phyloP scores from a whole-genome alignment of 257 asterid genomes.

The Nicotiana noctiflora region DNA sequence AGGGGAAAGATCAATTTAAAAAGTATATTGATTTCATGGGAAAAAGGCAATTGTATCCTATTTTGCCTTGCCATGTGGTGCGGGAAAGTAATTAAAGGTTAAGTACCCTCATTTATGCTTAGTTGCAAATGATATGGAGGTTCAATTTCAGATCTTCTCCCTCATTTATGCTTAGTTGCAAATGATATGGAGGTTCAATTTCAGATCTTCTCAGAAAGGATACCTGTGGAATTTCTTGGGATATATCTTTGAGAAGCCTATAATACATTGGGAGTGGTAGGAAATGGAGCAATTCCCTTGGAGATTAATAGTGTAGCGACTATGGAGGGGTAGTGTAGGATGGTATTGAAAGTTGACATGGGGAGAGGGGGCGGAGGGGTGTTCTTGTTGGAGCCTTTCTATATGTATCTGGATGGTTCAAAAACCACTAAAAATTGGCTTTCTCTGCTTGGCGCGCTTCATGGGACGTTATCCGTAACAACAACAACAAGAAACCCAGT shows the following conservation, averaged over 20 bases:
- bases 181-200: not conserved
- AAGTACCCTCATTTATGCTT: too few species aligned
- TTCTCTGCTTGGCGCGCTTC: not conserved
- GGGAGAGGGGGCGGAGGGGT: not conserved
- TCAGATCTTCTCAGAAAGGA: not conserved
- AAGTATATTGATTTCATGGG: not conserved
- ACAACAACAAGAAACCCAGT: too few species aligned
- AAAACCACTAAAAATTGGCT: not conserved
- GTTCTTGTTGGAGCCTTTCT: not conserved
- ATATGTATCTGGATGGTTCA: not conserved
- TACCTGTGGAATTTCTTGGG: not conserved
- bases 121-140: too few species aligned
- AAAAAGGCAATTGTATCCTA: not conserved
- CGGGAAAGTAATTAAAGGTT: not conserved
- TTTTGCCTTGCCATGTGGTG: not conserved
- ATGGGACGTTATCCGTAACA: not conserved
- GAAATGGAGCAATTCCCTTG: not conserved
- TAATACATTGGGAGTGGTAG: not conserved
- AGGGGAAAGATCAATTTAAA: not conserved
- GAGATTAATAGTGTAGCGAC: not conserved
- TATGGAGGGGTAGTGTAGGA: not conserved
- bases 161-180: not conserved
- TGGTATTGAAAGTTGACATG: not conserved
- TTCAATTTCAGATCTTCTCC: too few species aligned
- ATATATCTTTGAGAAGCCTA: not conserved